Conservation (phyloP, 2,329 filamentous ascomycete genomes). For the Zelopaecilomyces penicillatus region DNA sequence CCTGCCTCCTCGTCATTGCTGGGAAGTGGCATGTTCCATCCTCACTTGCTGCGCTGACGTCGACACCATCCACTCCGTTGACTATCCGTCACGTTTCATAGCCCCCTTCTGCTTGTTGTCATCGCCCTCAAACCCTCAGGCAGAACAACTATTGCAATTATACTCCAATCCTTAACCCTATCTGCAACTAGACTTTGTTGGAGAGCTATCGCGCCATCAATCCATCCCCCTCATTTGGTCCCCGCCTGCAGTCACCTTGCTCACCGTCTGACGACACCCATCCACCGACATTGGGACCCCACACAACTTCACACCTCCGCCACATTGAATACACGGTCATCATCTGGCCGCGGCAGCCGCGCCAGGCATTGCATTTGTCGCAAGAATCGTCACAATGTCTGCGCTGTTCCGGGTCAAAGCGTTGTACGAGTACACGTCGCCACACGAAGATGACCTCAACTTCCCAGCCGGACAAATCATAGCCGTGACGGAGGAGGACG, state of each 20-base stretch:
- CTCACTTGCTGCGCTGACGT: conserved; percentile 37
- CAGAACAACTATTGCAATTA: too few species aligned
- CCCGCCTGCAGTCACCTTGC: not conserved
- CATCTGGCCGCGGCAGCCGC: conserved; percentile 6
- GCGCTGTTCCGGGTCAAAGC: conserved; percentile 89
- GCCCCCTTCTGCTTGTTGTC: conserved; percentile 13
- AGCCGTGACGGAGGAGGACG: conserved; percentile 85
- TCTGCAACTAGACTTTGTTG: not conserved
- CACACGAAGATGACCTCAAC: conserved; percentile 88
- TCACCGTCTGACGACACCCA: conserved; percentile 7
- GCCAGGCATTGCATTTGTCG: conserved; percentile 6
- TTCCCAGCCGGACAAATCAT: conserved; percentile 84
- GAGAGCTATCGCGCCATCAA: not conserved
- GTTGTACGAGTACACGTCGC: conserved; percentile 86
- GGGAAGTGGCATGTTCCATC: not conserved
- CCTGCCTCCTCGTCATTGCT: conserved; percentile 5
- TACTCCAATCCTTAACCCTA: too few species aligned
- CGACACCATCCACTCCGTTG: conserved; percentile 25
- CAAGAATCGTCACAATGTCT: conserved; percentile 49
- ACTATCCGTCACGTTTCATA: conserved; percentile 25
- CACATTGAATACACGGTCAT: conserved; percentile 1
- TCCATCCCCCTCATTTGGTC: conserved; percentile 1
- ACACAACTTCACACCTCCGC: conserved; percentile 6
- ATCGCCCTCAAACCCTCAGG: too few species aligned
- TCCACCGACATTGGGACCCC: conserved; percentile 2